Base-by-base conservation (phyloP, 495 filamentous ascomycete genomes). In the Amniculicola lignicola region DNA sequence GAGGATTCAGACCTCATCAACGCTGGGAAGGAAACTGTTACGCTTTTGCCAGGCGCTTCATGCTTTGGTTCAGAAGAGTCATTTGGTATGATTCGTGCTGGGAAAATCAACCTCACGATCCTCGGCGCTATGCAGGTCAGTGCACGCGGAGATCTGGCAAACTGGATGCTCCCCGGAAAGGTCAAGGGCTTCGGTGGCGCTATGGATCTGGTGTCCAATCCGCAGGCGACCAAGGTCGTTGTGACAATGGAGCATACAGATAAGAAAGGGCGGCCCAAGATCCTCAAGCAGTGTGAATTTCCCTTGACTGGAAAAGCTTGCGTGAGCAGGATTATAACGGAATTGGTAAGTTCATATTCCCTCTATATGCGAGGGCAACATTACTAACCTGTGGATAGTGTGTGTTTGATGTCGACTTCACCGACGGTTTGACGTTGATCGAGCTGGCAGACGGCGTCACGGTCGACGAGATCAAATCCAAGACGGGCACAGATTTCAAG, bases 121-220 rank as follows among this genome's bases (percentile, higher is more conserved):
- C 72, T 83, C 4, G 80, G 80, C 15, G 74, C 80, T 14, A 77
- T 83, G 56, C 80, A 83, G 59, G 80, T 83, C 21, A 77, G 75
- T 19, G 80, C 77, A 0, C 67, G 72, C 4, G 80, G 80, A 15
- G 80, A 83, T 60, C 59, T 83, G 41, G 80, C 80, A 16, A 83
- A 83, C 64, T 83, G 80, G 68, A 83, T 83, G 80, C 77, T 83
- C 49, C 80, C 80, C 0, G 80, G 80, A 14, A 82, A 81, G 66
- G 72, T 84, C 68, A 83, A 82, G 73, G 80, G 80, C 19, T 82
- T 83, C 74, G 80, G 80, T 37, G 80, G 80, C 9, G 80, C 80
- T 12, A 83, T 83, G 80, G 80, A 83, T 63, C 70, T 83, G 25
- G 79, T 82, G 14, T 77, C 74, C 18, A 81, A 82, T 62, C 80